phyloP scores from a whole-genome alignment of 2,329 filamentous ascomycete species.

The Beauveria medogensis region DNA sequence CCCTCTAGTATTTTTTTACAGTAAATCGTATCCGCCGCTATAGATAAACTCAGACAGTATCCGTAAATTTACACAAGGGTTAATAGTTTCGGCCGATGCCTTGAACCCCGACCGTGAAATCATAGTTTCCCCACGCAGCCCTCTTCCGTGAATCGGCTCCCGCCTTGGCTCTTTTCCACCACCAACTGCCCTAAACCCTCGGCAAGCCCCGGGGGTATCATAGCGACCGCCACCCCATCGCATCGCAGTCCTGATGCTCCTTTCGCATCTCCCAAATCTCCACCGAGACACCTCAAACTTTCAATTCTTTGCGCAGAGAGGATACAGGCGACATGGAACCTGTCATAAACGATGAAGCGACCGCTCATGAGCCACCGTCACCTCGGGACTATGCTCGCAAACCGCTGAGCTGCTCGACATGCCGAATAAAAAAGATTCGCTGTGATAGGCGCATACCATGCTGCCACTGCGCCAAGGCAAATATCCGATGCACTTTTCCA shows the following conservation, averaged over 20 bases:
- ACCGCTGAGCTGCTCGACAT: slow-evolving; percentile 6
- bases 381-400: not conserved
- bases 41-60: not conserved
- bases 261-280: not conserved
- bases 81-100: not conserved
- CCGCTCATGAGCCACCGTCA: not conserved
- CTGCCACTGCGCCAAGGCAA: slow-evolving; percentile 6
- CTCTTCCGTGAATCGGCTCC: not conserved
- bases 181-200: not conserved
- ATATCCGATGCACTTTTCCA: slow-evolving; percentile 3
- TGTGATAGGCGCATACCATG: slow-evolving; percentile 5
- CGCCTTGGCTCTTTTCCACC: not conserved
- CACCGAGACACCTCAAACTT: not conserved
- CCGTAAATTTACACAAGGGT: too few relatives aligned
- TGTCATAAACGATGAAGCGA: not conserved
- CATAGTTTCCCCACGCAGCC: not conserved
- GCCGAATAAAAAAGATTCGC: slow-evolving; percentile 7
- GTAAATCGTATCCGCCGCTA: too few relatives aligned
- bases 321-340: not conserved
- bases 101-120: not conserved
- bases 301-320: not conserved
- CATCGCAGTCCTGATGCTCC: not conserved
- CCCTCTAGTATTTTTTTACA: not conserved
- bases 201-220: not conserved
- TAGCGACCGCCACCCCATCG: not conserved